A percentile compares a stretch with the other conserved stretches of the same genome.
These are phyloP conservation scores for Aspergillus amoenus DNA, from an alignment of 2,329 filamentous ascomycete species.

Conservation along the genomic window DNA sequence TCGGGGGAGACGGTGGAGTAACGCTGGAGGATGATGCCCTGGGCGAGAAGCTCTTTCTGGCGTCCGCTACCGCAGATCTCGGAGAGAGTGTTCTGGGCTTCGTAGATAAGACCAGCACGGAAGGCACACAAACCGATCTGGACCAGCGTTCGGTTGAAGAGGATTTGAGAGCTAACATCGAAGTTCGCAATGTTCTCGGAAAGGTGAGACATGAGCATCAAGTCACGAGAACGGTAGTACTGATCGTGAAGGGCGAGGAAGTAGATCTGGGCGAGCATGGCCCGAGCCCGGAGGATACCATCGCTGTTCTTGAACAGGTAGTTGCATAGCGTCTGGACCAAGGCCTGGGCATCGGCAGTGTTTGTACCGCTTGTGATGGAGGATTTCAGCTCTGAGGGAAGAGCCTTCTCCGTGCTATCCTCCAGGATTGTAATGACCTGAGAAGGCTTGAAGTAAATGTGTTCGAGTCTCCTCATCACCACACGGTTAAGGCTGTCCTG, in stretches of 20 bases:
- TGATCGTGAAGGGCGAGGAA: conserved; percentile 96
- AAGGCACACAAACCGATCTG: conserved; percentile 98
- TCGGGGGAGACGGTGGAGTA: conserved; percentile 96
- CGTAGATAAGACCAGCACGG: conserved; percentile 93
- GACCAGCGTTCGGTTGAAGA: conserved; percentile 97
- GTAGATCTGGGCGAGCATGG: conserved; percentile 98
- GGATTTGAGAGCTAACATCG: conserved; percentile 93
- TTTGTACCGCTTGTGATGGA: conserved; percentile 72
- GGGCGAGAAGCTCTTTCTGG: conserved; percentile 95
- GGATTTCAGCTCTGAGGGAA: conserved; percentile 70
- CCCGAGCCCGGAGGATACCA: conserved; percentile 90
- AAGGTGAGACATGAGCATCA: conserved; percentile 99
- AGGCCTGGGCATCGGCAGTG: conserved; percentile 64
- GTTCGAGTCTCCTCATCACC: conserved; percentile 90
- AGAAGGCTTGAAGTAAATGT: conserved; percentile 98
- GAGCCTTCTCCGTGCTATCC: conserved; percentile 86
- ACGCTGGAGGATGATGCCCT: conserved; percentile 97
- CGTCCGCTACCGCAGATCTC: conserved; percentile 97
- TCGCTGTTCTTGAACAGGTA: conserved; percentile 95
- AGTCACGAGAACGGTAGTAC: conserved; percentile 96
- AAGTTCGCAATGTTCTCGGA: conserved; percentile 97
- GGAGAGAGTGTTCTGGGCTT: conserved; percentile 94
- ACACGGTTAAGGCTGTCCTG: conserved; percentile 91
- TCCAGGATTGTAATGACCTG: conserved; percentile 92
- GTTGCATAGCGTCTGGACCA: conserved; percentile 86